Conservation (phyloP, 169 alveolate species). For the Perkinsus marinus region DNA sequence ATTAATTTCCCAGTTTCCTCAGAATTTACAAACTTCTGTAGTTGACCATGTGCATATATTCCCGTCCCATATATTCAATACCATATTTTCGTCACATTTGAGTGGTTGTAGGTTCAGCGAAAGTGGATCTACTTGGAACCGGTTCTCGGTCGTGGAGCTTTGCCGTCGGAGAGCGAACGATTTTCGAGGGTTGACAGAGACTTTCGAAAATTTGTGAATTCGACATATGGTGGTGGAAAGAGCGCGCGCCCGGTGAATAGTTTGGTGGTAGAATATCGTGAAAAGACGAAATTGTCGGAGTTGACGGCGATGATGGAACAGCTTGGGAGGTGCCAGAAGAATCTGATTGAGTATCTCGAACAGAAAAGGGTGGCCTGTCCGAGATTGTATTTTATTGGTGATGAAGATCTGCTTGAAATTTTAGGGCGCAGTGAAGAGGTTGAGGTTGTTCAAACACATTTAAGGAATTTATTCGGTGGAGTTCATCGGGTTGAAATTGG, state of each 20-base stretch:
- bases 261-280: neutral
- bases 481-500: conserved; percentile 63
- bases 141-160: conserved; percentile 77
- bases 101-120: conserved; percentile 34
- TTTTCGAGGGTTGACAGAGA: conserved; percentile 74
- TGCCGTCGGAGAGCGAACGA: conserved; percentile 76
- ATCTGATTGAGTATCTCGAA: conserved; percentile 74
- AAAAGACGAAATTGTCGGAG: neutral
- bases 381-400: conserved; percentile 81
- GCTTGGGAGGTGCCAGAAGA: conserved; percentile 76
- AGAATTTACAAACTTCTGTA: too few species aligned
- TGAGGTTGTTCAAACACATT: conserved; percentile 69
- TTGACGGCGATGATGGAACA: conserved; percentile 57
- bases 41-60: too few species aligned
- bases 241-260: neutral
- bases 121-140: conserved; percentile 85
- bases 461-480: conserved; percentile 78
- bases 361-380: conserved; percentile 76
- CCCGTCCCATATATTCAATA: neutral
- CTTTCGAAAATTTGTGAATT: conserved; percentile 25
- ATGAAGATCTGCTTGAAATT: conserved; percentile 81
- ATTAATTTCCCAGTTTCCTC: too few species aligned
- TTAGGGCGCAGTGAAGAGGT: conserved; percentile 72
- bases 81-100: neutral
- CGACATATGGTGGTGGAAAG: neutral